phyloP scores from a whole-genome alignment of 371 early-diverging fungal genomes.

The Mucor piriformis region DNA sequence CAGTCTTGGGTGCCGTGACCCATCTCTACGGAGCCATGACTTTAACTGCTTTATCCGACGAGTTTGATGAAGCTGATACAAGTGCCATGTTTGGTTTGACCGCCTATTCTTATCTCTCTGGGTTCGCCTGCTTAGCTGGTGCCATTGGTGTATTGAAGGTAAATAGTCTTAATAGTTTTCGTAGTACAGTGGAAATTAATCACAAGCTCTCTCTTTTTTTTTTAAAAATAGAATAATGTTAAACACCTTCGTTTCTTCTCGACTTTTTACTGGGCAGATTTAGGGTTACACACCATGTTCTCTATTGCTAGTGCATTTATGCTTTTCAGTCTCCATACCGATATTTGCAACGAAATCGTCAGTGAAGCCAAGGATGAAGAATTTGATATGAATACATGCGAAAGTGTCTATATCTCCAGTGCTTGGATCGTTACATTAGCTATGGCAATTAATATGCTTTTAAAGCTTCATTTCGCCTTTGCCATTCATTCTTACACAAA shows the following conservation, averaged over 20 bases:
- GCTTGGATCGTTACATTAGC: conserved; percentile 40
- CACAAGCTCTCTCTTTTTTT: background rate
- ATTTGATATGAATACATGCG: conserved; percentile 45
- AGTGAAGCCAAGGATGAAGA: conserved; percentile 33
- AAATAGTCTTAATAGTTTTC: conserved; percentile 9
- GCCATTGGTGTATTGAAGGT: conserved; percentile 49
- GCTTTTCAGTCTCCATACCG: conserved; percentile 37
- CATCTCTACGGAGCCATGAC: conserved; percentile 39
- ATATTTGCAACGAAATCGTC: conserved; percentile 41
- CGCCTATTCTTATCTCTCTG: conserved; percentile 43
- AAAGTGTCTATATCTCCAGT: conserved; percentile 31
- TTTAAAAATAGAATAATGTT: conserved; percentile 37
- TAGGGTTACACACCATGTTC: conserved; percentile 45
- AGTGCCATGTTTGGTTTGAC: conserved; percentile 40
- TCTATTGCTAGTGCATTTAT: conserved; percentile 39
- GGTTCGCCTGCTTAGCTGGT: conserved; percentile 41
- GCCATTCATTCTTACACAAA: conserved; percentile 44
- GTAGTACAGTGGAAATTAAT: too few relatives aligned
- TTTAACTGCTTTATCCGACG: conserved; percentile 34
- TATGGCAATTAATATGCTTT: conserved; percentile 42
- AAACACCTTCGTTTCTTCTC: conserved; percentile 43
- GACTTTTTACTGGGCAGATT: conserved; percentile 45
- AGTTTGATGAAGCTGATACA: conserved; percentile 33
- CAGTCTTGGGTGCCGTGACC: conserved; percentile 37
- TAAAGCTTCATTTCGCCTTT: conserved; percentile 52